Conservation (phyloP, 2,329 filamentous ascomycete species). For the Fusarium proliferatum region DNA sequence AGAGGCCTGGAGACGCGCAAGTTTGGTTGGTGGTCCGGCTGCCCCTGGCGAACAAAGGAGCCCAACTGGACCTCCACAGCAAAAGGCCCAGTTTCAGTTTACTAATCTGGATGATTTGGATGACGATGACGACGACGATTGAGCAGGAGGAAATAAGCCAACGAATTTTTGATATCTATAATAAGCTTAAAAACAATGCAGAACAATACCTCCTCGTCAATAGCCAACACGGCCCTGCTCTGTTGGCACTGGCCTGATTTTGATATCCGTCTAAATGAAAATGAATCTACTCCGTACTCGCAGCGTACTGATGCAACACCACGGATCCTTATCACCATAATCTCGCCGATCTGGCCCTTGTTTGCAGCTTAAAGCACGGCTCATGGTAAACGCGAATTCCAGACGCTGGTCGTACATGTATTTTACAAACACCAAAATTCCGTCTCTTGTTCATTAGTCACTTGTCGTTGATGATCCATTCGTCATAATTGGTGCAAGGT, state of each 20-base stretch:
- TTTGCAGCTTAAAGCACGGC: background rate
- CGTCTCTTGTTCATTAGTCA: conserved; percentile 36
- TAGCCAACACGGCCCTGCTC: conserved; percentile 29
- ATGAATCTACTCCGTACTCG: conserved; percentile 30
- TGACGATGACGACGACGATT: conserved; percentile 53
- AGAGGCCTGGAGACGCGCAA: conserved; percentile 55
- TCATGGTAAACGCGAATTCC: conserved; percentile 26
- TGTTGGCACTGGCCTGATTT: conserved; percentile 19
- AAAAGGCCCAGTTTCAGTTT: conserved; percentile 66
- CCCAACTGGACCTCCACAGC: conserved; percentile 49
- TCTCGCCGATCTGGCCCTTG: conserved; percentile 2
- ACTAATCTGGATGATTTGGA: conserved; percentile 65
- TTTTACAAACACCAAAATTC: conserved; percentile 45
- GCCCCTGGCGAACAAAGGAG: conserved; percentile 43
- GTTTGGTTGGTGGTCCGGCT: conserved; percentile 46
- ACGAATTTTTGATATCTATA: conserved; percentile 29
- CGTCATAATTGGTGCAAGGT: background rate
- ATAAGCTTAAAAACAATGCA: conserved; percentile 22
- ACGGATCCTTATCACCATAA: conserved; percentile 1
- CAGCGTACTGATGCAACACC: conserved; percentile 21
- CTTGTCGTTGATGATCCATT: conserved; percentile 21
- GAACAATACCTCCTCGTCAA: conserved; percentile 21
- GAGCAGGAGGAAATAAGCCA: conserved; percentile 8
- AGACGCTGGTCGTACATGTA: conserved; percentile 48
- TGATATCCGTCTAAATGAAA: conserved; percentile 33